Evolutionary conservation across 306 rosid genomes (phyloP).

Genomic region (Betula pendula): DNA sequence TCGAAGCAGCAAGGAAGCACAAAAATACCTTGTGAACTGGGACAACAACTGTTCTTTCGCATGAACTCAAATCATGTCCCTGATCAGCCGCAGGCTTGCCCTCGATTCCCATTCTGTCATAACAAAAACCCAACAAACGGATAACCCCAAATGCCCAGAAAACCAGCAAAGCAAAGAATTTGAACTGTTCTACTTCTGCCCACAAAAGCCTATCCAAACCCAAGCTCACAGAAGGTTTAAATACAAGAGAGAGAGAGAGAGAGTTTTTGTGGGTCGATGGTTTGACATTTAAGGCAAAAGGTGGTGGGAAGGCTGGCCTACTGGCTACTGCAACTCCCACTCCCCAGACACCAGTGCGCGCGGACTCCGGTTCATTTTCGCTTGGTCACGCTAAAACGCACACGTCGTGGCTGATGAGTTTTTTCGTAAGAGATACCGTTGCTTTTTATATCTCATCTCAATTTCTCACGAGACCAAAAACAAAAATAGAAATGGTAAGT

Average conservation of each 20-base stretch:
- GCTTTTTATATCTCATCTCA: neutral
- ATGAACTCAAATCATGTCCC: slow-evolving; percentile 23
- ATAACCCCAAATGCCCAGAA: slow-evolving; percentile 7
- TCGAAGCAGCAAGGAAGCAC: too few relatives aligned
- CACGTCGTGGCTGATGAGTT: neutral
- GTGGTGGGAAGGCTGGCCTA: slow-evolving; percentile 40
- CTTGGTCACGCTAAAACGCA: neutral
- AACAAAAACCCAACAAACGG: slow-evolving; percentile 19
- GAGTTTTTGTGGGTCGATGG: slow-evolving; percentile 11
- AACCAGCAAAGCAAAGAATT: slow-evolving; percentile 3
- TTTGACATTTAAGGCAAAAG: slow-evolving; percentile 41
- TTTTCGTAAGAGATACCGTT: too few relatives aligned
- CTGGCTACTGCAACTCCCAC: slow-evolving; percentile 32
- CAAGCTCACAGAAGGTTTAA: neutral
- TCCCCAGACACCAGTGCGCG: slow-evolving; percentile 27
- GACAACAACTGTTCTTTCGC: slow-evolving; percentile 36
- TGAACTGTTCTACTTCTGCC: too few relatives aligned
- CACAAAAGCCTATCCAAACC: neutral
- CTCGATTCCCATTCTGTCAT: slow-evolving; percentile 44
- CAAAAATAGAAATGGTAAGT: too few relatives aligned
- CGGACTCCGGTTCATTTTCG: neutral
- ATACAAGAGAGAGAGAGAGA: neutral
- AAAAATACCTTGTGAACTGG: slow-evolving; percentile 57
- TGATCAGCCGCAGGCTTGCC: slow-evolving; percentile 40
- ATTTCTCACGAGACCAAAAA: neutral